Evolutionary conservation across 306 rosid species (phyloP).

Genomic region (Prinsepia uniflora): DNA sequence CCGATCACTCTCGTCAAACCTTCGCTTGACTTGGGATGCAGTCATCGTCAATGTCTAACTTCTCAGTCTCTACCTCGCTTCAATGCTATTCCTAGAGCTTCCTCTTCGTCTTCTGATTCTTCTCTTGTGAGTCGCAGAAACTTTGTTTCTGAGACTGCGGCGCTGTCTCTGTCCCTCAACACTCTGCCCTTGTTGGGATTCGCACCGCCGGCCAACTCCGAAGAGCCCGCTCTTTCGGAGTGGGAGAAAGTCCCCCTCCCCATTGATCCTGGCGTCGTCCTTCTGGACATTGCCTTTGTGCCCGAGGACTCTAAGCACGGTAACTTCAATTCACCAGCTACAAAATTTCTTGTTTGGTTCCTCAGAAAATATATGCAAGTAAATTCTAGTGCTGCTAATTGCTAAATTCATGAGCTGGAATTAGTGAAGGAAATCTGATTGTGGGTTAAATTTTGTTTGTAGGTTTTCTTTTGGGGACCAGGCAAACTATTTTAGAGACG

Average conservation of each 20-base stretch:
- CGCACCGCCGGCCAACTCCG: slow-evolving; percentile 46
- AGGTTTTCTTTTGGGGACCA: slow-evolving; percentile 88
- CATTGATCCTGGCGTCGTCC: slow-evolving; percentile 94
- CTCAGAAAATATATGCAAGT: slow-evolving; percentile 7
- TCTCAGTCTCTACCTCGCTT: slow-evolving; percentile 24
- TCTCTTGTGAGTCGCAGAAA: slow-evolving; percentile 46
- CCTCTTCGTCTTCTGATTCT: slow-evolving; percentile 29
- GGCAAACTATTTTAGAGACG: slow-evolving; percentile 90
- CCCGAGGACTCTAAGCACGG: slow-evolving; percentile 79
- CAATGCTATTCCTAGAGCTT: slow-evolving; percentile 37
- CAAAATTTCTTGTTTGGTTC: background rate
- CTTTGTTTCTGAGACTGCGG: slow-evolving; percentile 58
- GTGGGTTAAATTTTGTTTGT: slow-evolving; percentile 17
- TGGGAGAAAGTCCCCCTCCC: slow-evolving; percentile 91
- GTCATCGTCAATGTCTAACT: slow-evolving; percentile 30
- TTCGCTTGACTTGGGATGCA: slow-evolving; percentile 29
- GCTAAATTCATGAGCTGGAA: background rate
- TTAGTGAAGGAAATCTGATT: slow-evolving; percentile 1
- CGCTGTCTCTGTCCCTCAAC: slow-evolving; percentile 49
- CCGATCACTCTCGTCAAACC: slow-evolving; percentile 39
- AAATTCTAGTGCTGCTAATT: background rate
- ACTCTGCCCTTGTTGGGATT: slow-evolving; percentile 32
- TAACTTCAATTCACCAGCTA: slow-evolving; percentile 6
- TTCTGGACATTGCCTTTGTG: slow-evolving; percentile 90
- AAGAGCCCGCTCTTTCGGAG: slow-evolving; percentile 60